A percentile compares a stretch with the other conserved stretches of the same genome.
These are phyloP conservation scores for Scorias spongiosa DNA, from an alignment of 2,329 filamentous ascomycete species.

Conservation along the genomic window DNA sequence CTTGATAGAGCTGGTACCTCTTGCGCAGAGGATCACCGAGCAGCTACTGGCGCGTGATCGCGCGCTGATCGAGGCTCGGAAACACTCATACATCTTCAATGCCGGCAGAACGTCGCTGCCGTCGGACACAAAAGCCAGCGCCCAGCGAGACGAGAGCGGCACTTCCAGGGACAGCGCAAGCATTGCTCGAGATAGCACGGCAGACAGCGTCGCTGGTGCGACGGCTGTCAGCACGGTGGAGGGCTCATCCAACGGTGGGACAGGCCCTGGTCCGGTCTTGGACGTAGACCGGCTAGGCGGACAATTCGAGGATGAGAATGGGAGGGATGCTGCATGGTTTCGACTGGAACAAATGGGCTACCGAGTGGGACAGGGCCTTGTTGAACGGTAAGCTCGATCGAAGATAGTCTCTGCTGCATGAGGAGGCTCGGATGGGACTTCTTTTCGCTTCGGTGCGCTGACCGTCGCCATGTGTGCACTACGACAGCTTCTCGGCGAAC, in stretches of 20 bases:
- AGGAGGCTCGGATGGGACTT: no score
- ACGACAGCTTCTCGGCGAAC: constrained; percentile 58
- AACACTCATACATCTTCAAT: constrained; percentile 14
- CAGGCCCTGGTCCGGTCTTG: not conserved
- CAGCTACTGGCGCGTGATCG: constrained; percentile 45
- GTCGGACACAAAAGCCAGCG: not conserved
- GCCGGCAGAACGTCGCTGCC: not conserved
- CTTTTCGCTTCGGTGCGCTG: no score
- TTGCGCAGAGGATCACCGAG: constrained; percentile 73
- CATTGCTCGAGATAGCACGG: constrained; percentile 1
- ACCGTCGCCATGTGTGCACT: no score
- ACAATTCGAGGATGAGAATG: constrained; percentile 48
- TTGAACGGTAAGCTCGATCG: constrained; percentile 54
- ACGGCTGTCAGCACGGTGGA: not conserved
- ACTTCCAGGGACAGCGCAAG: constrained; percentile 8
- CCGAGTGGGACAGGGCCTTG: constrained; percentile 78
- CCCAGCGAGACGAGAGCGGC: constrained; percentile 3
- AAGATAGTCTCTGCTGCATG: not conserved
- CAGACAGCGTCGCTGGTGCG: not conserved
- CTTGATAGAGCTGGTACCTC: constrained; percentile 89
- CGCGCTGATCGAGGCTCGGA: constrained; percentile 21
- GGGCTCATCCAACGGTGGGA: not conserved
- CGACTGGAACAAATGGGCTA: constrained; percentile 76
- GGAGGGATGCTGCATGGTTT: constrained; percentile 71
- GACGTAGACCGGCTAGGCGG: not conserved